phyloP scores from a whole-genome alignment of 140 eudicot species.

The Oenanthe javanica region DNA sequence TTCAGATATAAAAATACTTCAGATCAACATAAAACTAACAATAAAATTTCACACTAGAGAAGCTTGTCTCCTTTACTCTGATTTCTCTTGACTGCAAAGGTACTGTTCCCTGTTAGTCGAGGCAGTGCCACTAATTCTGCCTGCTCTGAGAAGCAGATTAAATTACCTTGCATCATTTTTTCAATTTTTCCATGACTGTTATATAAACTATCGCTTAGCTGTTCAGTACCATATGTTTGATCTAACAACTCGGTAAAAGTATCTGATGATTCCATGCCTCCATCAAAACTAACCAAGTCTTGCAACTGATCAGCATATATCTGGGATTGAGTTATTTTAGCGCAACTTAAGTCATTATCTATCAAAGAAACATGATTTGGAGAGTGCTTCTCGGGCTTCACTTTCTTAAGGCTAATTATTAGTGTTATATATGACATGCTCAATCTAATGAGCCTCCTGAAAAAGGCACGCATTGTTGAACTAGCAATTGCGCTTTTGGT shows the following conservation, averaged over 20 bases:
- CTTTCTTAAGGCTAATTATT: conserved; percentile 36
- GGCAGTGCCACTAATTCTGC: conserved; percentile 13
- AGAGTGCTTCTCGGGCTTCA: conserved; percentile 19
- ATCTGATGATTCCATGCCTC: conserved; percentile 15
- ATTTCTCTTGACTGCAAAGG: conserved; percentile 25
- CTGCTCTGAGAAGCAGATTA: conserved; percentile 38
- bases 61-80: not conserved
- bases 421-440: conserved; percentile 43
- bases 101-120: conserved; percentile 11
- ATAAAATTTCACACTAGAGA: not conserved
- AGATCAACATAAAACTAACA: not conserved
- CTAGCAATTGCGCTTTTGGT: conserved; percentile 80
- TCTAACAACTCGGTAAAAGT: conserved; percentile 6
- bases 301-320: conserved; percentile 30
- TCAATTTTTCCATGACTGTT: conserved; percentile 34
- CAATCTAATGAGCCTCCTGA: conserved; percentile 25
- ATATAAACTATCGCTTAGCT: conserved; percentile 8
- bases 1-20: not conserved
- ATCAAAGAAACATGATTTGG: conserved; percentile 46
- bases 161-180: conserved; percentile 39
- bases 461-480: conserved; percentile 22
- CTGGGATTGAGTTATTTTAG: conserved; percentile 18
- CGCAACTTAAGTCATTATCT: conserved; percentile 33
- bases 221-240: conserved; percentile 20
- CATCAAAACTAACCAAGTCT: conserved; percentile 45